phyloP scores from a whole-genome alignment of 2,329 filamentous ascomycete species.

The Venturia pyrina region DNA sequence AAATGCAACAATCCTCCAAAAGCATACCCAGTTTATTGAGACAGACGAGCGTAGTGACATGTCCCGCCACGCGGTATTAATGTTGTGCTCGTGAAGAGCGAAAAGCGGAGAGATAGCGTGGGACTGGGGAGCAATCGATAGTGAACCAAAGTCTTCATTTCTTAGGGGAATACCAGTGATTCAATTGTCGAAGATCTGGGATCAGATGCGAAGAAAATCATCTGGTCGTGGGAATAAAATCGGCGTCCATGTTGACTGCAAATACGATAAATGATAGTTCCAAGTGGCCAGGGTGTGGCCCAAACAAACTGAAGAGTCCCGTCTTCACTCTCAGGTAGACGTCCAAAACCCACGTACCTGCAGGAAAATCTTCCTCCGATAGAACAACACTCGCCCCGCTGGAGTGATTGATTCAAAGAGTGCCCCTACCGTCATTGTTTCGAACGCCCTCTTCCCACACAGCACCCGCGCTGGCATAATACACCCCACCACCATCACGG shows the following conservation, averaged over 20 bases:
- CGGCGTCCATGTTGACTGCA: background rate
- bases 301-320: background rate
- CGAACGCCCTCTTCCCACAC: background rate
- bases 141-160: background rate
- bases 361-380: background rate
- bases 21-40: too few species aligned
- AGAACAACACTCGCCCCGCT: background rate
- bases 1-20: too few species aligned
- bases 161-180: background rate
- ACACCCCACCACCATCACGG: background rate
- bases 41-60: background rate
- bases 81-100: background rate
- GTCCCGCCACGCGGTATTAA: background rate
- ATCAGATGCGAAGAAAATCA: background rate
- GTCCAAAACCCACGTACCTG: background rate
- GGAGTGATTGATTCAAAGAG: background rate
- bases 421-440: background rate
- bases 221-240: background rate
- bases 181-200: background rate
- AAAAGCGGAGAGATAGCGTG: background rate
- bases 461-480: slow-evolving; percentile 2
- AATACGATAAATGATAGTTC: background rate
- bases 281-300: background rate
- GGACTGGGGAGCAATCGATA: background rate
- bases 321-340: background rate